A percentile compares a stretch with the other conserved stretches of the same genome.
These are phyloP conservation scores for maize (Zea mays) DNA, from an alignment of 176 grass and related monocot species.

Conservation along the genomic window Zm-B73-REFERENCE-NAM-5.0 NC_050096.1:35686001-35686500, in stretches of 20 bases:
- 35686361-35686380: constrained; percentile 29
- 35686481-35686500: constrained; percentile 41
- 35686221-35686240: neutral
- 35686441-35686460: constrained; percentile 36
- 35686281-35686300: constrained; percentile 40
- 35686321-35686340: constrained; percentile 44
- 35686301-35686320: constrained; percentile 39
- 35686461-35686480: constrained; percentile 15
- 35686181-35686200: constrained; percentile 54
- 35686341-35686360: neutral
- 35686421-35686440: constrained; percentile 8
- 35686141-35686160: constrained; percentile 28
- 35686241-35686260: neutral
- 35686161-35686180: constrained; percentile 21
- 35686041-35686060: neutral
- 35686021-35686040: too few relatives aligned
- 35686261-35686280: constrained; percentile 28
- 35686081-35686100: neutral
- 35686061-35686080: neutral
- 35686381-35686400: constrained; percentile 35
- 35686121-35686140: neutral
- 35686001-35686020: too few relatives aligned
- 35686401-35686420: constrained; percentile 38
- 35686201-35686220: constrained; percentile 23
- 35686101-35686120: neutral